Evolutionary conservation across 495 filamentous ascomycete species (phyloP).

Genomic region (Aspergillus leporis): DNA sequence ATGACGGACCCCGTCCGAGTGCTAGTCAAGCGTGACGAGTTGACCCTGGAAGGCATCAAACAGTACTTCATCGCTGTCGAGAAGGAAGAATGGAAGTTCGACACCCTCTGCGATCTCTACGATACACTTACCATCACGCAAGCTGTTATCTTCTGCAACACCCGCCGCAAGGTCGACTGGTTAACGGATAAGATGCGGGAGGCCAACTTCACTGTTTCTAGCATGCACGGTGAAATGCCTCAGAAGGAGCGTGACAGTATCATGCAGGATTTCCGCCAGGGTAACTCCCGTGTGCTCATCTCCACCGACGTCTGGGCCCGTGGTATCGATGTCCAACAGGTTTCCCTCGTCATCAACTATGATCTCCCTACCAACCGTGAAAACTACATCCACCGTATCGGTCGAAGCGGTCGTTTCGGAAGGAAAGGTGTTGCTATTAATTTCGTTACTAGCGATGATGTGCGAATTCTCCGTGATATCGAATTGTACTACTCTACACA

Average conservation of each 20-base stretch:
- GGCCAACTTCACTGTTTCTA: slow-evolving; percentile 95
- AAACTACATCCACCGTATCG: slow-evolving; percentile 99
- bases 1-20: slow-evolving; percentile 99
- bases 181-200: slow-evolving; percentile 98
- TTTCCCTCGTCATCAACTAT: slow-evolving; percentile 99
- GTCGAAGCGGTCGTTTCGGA: slow-evolving; percentile 92
- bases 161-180: slow-evolving; percentile 98
- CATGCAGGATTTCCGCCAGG: slow-evolving; percentile 98
- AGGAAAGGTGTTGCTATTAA: slow-evolving; percentile 99
- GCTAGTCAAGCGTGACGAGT: slow-evolving; percentile 98
- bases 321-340: slow-evolving; percentile 99
- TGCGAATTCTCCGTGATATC: slow-evolving; percentile 96
- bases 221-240: slow-evolving; percentile 99
- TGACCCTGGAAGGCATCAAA: slow-evolving; percentile 97
- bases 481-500: slow-evolving; percentile 97
- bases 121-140: slow-evolving; percentile 99
- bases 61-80: slow-evolving; percentile 99
- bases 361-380: slow-evolving; percentile 98
- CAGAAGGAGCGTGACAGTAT: slow-evolving; percentile 97
- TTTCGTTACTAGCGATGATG: slow-evolving; percentile 97
- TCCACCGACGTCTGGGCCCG: slow-evolving; percentile 96
- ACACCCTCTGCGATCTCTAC: slow-evolving; percentile 99
- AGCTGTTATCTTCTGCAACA: slow-evolving; percentile 99
- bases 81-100: slow-evolving; percentile 99
- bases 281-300: slow-evolving; percentile 95